A percentile compares a stretch with the other conserved stretches of the same genome.
Evolutionary conservation across 2,329 filamentous ascomycete genomes (phyloP).

Genomic region (Periconia sp.): DNA sequence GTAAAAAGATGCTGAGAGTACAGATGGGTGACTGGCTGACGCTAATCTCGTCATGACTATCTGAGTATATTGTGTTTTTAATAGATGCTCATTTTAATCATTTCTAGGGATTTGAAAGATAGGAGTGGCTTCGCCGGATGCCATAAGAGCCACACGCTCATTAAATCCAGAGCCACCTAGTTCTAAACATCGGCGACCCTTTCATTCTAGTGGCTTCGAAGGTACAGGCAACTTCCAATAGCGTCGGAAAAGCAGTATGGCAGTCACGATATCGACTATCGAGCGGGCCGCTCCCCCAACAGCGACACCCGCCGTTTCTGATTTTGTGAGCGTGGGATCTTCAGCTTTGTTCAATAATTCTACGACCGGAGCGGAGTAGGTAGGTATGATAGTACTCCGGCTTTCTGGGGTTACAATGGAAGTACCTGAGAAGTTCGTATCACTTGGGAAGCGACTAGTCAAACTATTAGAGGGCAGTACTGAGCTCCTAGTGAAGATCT

Average conservation of each 20-base stretch:
- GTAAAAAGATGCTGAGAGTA: no score
- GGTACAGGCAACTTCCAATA: neutral
- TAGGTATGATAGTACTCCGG: no score
- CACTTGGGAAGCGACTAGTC: no score
- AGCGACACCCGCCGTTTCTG: constrained; percentile 20
- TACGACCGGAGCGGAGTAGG: no score
- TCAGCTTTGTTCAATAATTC: no score
- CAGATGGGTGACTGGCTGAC: neutral
- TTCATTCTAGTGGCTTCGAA: neutral
- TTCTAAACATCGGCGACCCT: no score
- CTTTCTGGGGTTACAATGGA: no score
- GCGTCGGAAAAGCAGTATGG: constrained; percentile 14
- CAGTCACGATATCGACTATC: constrained; percentile 13
- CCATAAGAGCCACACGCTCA: no score
- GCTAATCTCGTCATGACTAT: neutral
- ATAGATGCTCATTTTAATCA: neutral
- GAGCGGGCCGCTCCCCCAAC: constrained; percentile 10
- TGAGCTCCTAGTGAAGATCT: no score
- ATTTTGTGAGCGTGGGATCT: constrained; percentile 4
- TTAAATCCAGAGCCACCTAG: no score
- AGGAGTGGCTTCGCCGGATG: neutral
- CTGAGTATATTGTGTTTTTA: constrained; percentile 1
- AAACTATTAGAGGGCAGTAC: no score
- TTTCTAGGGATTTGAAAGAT: neutral
- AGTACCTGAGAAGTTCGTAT: no score